Conservation (phyloP, 2,329 filamentous ascomycete genomes). For the Penicillium expansum region DNA sequence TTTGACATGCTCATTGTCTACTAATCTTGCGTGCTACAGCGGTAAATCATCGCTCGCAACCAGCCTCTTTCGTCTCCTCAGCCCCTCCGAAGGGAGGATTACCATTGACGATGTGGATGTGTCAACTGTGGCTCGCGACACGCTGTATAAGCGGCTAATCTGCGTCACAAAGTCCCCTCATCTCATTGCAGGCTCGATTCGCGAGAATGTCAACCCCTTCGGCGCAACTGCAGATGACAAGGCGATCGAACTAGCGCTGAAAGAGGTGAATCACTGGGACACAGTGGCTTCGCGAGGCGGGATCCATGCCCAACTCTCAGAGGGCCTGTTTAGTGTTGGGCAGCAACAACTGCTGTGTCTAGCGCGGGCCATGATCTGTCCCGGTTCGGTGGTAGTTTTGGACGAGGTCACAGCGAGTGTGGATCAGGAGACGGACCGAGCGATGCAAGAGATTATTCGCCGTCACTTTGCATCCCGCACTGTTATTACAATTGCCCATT, state of each 20-base stretch:
- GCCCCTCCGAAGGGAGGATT: background rate
- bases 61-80: background rate
- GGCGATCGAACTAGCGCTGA: background rate
- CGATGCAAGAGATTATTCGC: conserved; percentile 28
- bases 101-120: background rate
- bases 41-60: background rate
- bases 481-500: conserved; percentile 30
- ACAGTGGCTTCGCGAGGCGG: background rate
- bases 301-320: background rate
- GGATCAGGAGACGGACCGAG: conserved; percentile 14
- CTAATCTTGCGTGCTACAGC: background rate
- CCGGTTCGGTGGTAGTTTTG: background rate
- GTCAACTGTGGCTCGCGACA: background rate
- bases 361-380: conserved; percentile 8
- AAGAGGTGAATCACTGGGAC: background rate
- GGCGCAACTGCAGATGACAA: background rate
- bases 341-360: conserved; percentile 16
- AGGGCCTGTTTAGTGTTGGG: background rate
- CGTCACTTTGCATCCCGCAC: conserved; percentile 28
- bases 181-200: background rate
- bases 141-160: background rate
- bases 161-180: background rate
- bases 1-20: too few species aligned
- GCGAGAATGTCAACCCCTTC: background rate
- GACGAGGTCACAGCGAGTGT: conserved; percentile 8